Base-by-base conservation (phyloP, 2,329 filamentous ascomycete species). In the Cladophialophora chaetospira region DNA sequence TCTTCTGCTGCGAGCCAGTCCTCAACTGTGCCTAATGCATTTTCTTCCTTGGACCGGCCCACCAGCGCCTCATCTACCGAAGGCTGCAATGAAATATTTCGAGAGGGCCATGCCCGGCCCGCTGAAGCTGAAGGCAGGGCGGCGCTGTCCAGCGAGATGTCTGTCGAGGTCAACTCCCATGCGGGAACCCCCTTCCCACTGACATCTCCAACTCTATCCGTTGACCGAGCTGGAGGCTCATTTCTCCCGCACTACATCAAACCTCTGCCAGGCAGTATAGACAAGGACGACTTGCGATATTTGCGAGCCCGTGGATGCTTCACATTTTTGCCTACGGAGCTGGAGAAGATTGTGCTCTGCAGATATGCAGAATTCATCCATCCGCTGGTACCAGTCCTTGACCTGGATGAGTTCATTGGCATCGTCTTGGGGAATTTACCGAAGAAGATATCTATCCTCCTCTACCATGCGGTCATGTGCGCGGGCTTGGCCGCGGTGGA, bases 401-500 rank as follows among this genome's bases (percentile, higher is more conserved):
- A 56, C 29, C 11, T 50, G 10, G 46, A 56, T 9, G 45, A 56
- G 9, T 43, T 56, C 6, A 21, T 36, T 5, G 44, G n/a, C 21
- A 11, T 45, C 9, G 19, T 49, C 11, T 44, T 44, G 13, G 46
- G 46, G 1, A 13, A 36, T 36, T 2, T 36, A 6, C 17, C 17
- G 15, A 17, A 44, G 13, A 44, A 29, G 26, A 36, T 56, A 5
- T 45, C 53, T 36, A 15, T 51, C 6, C 25, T 56, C 11, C 35
- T 56, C 5, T 56, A 56, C 36, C 46, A 56, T 36, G 38, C 53
- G 2, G 28, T 56, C 5, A 42, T 56, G 15, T 40, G 53, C 21
- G 53, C 53, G 11, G 53, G 53, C 26, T 26, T 56, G n/a, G 53
- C 53, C 23, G 46, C 46, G 13, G 53, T 56, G 8, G 53, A 56